Base-by-base conservation (phyloP, 176 grass and related monocot species). In the Oryza nivara region DNA sequence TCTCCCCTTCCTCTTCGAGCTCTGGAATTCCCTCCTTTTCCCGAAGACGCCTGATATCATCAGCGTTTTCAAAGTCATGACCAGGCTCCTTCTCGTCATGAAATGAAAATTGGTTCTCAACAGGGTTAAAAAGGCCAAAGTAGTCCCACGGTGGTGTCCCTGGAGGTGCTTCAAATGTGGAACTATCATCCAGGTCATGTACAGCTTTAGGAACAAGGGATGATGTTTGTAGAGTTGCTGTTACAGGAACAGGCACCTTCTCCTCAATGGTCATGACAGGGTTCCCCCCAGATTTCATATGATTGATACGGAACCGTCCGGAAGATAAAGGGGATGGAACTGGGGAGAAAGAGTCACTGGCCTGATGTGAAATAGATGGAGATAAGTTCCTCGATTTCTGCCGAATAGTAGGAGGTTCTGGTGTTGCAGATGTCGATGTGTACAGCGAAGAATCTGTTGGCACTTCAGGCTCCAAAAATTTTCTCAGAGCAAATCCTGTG, bases 1-100 rank as follows among this genome's bases (percentile, higher is more conserved):
- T 90, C 45, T 92, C 90, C 54, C 68, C 71, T 87, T 98, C 93
- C 84, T 95, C 96, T 93, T 98, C 96, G 17, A 98, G 89, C 63
- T 98, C 91, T 81, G 93, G 96, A 87, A 96, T 95, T 46, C 93
- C 96, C 78, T 98, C 96, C 75, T 96, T 91, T 89, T 98, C 93
- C 72, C 93, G 82, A 45, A 98, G 85, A 85, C 15, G 86, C 19
- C 74, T 82, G 32, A 99, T 94, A 73, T 99, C 90, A 79, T 99
- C 96, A 87, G 66, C 82, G 86, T 88, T 90, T 49, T 92, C 93
- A 45, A 96, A 88, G 30, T 80, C 87, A 76, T 92, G 89, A 78
- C 43, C 83, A 74, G 73, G 79, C 34, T 86, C 90, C 83, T 86
- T 92, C 44, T 86, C 90, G 72, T 95, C 86, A 32, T 92, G 80